phyloP scores from a whole-genome alignment of 306 rosid genomes.

The Acmispon strigosus region DNA sequence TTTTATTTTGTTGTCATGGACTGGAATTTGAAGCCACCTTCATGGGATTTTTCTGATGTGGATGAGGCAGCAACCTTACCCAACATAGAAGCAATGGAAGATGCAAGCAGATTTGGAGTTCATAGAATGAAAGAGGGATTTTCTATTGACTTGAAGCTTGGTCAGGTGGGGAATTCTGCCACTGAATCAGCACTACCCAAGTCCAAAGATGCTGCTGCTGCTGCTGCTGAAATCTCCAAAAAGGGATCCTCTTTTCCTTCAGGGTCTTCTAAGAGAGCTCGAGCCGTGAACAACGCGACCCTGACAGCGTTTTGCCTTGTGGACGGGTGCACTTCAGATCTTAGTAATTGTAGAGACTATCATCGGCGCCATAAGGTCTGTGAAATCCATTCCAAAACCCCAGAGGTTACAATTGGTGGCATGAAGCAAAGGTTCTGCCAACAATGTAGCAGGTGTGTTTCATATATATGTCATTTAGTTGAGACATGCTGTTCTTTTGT shows the following conservation, averaged over 20 bases:
- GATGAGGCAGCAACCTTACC: slow-evolving; percentile 41
- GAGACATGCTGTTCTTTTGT: background rate
- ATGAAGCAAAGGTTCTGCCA: slow-evolving; percentile 56
- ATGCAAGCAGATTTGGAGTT: slow-evolving; percentile 45
- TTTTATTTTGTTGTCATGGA: slow-evolving; percentile 41
- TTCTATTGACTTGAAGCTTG: slow-evolving; percentile 89
- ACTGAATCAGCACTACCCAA: slow-evolving; percentile 9
- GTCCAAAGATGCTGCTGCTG: slow-evolving; percentile 40
- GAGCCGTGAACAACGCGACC: slow-evolving; percentile 29
- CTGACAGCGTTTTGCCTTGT: slow-evolving; percentile 53
- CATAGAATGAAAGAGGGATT: slow-evolving; percentile 41
- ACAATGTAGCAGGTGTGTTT: slow-evolving; percentile 42
- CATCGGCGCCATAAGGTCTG: slow-evolving; percentile 77
- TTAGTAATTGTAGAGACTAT: slow-evolving; percentile 67
- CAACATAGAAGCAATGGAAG: slow-evolving; percentile 39
- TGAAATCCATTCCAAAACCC: slow-evolving; percentile 73
- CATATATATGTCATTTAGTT: background rate
- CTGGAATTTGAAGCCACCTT: slow-evolving; percentile 66
- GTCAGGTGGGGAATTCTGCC: slow-evolving; percentile 49
- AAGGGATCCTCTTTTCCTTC: slow-evolving; percentile 30
- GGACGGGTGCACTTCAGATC: slow-evolving; percentile 74
- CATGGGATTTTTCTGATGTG: slow-evolving; percentile 19
- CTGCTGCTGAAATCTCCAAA: slow-evolving; percentile 35
- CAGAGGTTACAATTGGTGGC: slow-evolving; percentile 54
- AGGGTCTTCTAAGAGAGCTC: slow-evolving; percentile 47